Evolutionary conservation across 2,329 filamentous ascomycete genomes (phyloP), one percentile per base, ranked within the genome.

Genomic region (Ceratocystis papillata): DNA sequence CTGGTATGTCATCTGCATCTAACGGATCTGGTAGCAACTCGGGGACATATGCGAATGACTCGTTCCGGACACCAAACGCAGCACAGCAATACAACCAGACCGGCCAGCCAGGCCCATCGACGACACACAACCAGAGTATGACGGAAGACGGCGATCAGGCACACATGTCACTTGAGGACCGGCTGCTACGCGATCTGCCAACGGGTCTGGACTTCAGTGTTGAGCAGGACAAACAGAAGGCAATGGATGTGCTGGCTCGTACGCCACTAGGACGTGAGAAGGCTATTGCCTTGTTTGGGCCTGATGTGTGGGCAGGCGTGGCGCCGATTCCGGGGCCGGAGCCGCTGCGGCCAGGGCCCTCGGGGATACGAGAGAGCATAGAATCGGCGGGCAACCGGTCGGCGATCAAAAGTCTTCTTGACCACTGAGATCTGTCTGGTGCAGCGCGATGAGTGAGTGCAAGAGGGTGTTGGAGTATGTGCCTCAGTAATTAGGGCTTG

Each of bases 211-310:
- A 78, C 66, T 73, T 80, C 6, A 74, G 77, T 30, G 77, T 76
- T 0, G 79, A 79, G 44, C 74, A 74, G 22, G 78, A 76, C 50
- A 81, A 79, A 72, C 77, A 73, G 68, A 80, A 79, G 72, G 79
- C 79, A 67, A 75, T 84, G 12, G 80, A 83, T 68, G 80, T 83
- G 17, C 72, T 84, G 44, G 73, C 76, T 12, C 77, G 77, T 53
- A 83, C 80, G 1, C 80, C 81, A 50, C 70, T 73, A 3, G 81
- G 81, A 0, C 77, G 79, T n/a, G 76, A 76, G 62, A 75, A 78
- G 57, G 81, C 80, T 0, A 78, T 81, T 68, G 76, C 78, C 59
- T 76, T 83, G 17, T 84, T 79, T 72, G 81, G 81, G 0, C 71
- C 75, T 0, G 77, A 79, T 63, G 74, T 81, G 1, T 83, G 81